A percentile compares a stretch with the other conserved stretches of the same genome.
Conservation (phyloP, 345 rosid genomes). For the Pistacia integerrima region DNA sequence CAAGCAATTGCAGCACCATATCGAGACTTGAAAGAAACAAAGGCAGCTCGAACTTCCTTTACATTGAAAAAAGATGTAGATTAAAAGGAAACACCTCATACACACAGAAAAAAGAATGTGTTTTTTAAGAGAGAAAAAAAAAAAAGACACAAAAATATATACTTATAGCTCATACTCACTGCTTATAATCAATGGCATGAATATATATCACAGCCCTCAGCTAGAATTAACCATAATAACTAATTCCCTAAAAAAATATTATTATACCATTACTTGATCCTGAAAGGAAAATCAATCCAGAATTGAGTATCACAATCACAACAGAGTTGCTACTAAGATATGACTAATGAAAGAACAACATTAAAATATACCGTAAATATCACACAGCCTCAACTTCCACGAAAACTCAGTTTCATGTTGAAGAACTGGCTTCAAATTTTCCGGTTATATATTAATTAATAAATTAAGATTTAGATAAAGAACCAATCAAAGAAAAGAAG, state of each 20-base stretch:
- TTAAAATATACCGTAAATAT: background rate
- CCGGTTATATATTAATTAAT: background rate
- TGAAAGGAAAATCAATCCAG: background rate
- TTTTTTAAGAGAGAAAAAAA: background rate
- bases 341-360: background rate
- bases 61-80: slow-evolving; percentile 24
- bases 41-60: slow-evolving; percentile 91
- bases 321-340: background rate
- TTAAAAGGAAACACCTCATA: slow-evolving; percentile 13
- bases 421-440: background rate
- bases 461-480: too few relatives aligned
- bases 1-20: slow-evolving; percentile 81
- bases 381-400: background rate
- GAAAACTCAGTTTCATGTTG: background rate
- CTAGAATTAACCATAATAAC: slow-evolving; percentile 1
- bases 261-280: background rate
- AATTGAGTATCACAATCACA: background rate
- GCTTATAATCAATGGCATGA: background rate
- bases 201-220: background rate
- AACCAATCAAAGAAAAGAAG: background rate
- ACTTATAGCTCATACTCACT: background rate
- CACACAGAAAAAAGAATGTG: background rate
- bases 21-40: slow-evolving; percentile 90
- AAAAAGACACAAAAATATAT: background rate
- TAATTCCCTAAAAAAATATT: background rate